phyloP scores from a whole-genome alignment of 352 stramenopile genomes.

The Blastocystis sp. region DNA sequence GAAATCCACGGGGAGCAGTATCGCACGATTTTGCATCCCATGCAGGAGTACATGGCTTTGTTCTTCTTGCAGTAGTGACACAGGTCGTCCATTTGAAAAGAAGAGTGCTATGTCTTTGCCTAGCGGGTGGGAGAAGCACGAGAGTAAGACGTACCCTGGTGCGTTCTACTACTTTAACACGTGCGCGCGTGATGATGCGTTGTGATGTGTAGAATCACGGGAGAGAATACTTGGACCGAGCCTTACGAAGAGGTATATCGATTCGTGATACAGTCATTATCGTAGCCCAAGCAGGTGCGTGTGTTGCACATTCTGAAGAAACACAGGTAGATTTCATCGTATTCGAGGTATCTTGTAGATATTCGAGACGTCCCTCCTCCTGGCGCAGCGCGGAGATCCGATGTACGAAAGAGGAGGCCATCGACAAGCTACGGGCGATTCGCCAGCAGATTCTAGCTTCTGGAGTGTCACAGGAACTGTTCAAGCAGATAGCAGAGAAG shows the following conservation, averaged over 20 bases:
- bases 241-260: constrained; percentile 38
- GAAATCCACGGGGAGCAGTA: no score
- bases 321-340: constrained; percentile 73
- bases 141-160: constrained; percentile 82
- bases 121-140: constrained; percentile 80
- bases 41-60: no score
- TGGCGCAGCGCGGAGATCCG: constrained; percentile 84
- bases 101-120: constrained; percentile 24
- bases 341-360: constrained; percentile 64
- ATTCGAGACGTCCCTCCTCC: constrained; percentile 79
- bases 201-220: constrained; percentile 41
- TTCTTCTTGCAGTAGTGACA: no score
- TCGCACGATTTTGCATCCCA: no score
- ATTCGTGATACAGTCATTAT: neutral
- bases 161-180: constrained; percentile 82
- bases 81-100: no score
- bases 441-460: constrained; percentile 77
- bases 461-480: constrained; percentile 11
- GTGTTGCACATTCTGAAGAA: constrained; percentile 84
- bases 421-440: constrained; percentile 79
- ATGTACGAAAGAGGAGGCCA: constrained; percentile 81
- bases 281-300: constrained; percentile 70
- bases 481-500: constrained; percentile 77
- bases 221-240: constrained; percentile 2
- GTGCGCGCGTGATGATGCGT: constrained; percentile 75